Percentiles rank a stretch among this genome's conserved stretches.
Evolutionary conservation across 352 stramenopile species (phyloP).

Genomic region (Phytophthora macrochlamydospora): DNA sequence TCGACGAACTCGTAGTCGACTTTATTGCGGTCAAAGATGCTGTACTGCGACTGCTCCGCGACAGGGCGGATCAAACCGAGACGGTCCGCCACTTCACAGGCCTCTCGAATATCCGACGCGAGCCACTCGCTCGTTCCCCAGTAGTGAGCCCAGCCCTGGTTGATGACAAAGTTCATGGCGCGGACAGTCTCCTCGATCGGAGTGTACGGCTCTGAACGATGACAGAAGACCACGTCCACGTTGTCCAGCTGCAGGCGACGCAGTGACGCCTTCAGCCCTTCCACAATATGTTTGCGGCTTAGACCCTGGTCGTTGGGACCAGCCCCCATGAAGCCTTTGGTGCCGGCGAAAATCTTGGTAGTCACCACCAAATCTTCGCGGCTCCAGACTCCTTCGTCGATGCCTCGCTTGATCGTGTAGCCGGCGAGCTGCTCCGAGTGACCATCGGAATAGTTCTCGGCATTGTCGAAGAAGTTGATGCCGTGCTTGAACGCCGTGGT

Average conservation of each 20-base stretch:
- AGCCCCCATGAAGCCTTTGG: constrained; percentile 2
- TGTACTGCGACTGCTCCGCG: constrained; percentile 68
- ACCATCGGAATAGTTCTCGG: constrained; percentile 20
- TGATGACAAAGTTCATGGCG: constrained; percentile 70
- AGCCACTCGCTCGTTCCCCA: constrained; percentile 41
- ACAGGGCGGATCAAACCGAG: constrained; percentile 38
- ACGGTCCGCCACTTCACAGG: constrained; percentile 44
- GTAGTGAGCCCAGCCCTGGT: not conserved
- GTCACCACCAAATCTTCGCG: constrained; percentile 60
- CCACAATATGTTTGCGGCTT: constrained; percentile 47
- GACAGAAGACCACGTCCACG: constrained; percentile 43
- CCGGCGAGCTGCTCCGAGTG: constrained; percentile 29
- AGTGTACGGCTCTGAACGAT: constrained; percentile 54
- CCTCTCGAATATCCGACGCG: constrained; percentile 56
- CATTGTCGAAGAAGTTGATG: constrained; percentile 57
- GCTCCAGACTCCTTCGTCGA: constrained; percentile 31
- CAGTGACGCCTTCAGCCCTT: constrained; percentile 4
- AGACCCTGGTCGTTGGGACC: constrained; percentile 24
- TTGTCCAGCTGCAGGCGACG: constrained; percentile 31
- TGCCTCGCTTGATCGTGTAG: constrained; percentile 42
- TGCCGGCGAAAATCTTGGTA: constrained; percentile 58
- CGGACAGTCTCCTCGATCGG: constrained; percentile 63
- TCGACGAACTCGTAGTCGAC: constrained; percentile 8
- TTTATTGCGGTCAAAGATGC: constrained; percentile 36
- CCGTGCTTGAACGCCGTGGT: constrained; percentile 24